Evolutionary conservation across 2,329 filamentous ascomycete species (phyloP).

Genomic region (Colletotrichum cuscutae): DNA sequence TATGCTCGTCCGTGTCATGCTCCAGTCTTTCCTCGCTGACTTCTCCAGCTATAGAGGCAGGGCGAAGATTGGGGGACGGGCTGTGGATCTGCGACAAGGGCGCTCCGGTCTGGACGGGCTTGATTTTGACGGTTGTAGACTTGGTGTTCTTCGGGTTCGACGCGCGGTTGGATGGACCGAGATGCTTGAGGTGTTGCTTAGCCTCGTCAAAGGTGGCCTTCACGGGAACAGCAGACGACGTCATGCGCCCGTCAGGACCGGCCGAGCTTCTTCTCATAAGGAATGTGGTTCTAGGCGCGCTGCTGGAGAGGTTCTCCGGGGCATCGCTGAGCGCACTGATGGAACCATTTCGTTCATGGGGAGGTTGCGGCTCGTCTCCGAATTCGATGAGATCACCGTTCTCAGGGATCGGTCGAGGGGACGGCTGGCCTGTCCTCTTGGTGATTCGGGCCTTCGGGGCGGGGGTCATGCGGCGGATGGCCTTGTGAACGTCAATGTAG

Average conservation of each 20-base stretch:
- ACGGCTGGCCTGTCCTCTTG: conserved; percentile 48
- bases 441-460: conserved; percentile 78
- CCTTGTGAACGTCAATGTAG: conserved; percentile 98
- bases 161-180: conserved; percentile 75
- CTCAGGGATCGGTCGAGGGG: conserved; percentile 33
- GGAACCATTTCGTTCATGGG: conserved; percentile 47
- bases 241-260: conserved; percentile 61
- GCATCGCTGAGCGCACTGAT: conserved; percentile 50
- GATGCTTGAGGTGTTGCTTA: conserved; percentile 70
- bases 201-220: conserved; percentile 72
- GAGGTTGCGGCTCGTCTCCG: conserved; percentile 48
- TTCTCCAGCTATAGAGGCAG: conserved; percentile 37
- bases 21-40: conserved; percentile 12
- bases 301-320: conserved; percentile 51
- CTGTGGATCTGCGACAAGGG: conserved; percentile 39
- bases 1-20: conserved; percentile 30
- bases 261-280: conserved; percentile 68
- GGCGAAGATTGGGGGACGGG: conserved; percentile 37
- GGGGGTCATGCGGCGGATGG: conserved; percentile 87
- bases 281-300: conserved; percentile 66
- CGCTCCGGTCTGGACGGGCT: conserved; percentile 63
- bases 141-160: conserved; percentile 71
- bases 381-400: conserved; percentile 48
- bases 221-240: conserved; percentile 62
- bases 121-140: conserved; percentile 74